Conservation (phyloP, 768 basidiomycete genomes). For the Tremella yokohamensis region DNA sequence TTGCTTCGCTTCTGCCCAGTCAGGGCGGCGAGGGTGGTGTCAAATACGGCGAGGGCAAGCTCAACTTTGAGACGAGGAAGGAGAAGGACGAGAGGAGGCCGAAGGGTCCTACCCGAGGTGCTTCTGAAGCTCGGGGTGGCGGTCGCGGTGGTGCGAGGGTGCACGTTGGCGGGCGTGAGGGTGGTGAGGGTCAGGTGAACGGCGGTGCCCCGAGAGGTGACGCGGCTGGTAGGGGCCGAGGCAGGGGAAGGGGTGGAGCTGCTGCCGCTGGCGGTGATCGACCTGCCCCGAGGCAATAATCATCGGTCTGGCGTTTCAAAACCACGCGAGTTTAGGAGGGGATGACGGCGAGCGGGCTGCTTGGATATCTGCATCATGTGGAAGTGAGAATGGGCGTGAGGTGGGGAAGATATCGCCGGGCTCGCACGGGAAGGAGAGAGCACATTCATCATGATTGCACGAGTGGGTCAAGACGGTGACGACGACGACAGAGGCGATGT, state of each 20-base stretch:
- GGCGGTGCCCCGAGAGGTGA: slow-evolving; percentile 17
- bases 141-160: slow-evolving; percentile 11
- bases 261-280: slow-evolving; percentile 11
- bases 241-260: slow-evolving; percentile 11
- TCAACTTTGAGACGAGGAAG: slow-evolving; percentile 83
- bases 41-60: slow-evolving; percentile 64
- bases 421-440: too few relatives aligned
- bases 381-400: neutral
- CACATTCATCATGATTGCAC: too few relatives aligned
- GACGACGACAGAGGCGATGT: too few relatives aligned
- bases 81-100: slow-evolving; percentile 72
- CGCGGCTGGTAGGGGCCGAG: slow-evolving; percentile 13
- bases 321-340: too few relatives aligned
- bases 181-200: slow-evolving; percentile 24
- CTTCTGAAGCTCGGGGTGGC: neutral
- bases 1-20: slow-evolving; percentile 61
- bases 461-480: too few relatives aligned
- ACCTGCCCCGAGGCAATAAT: neutral
- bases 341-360: too few relatives aligned
- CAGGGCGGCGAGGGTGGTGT: slow-evolving; percentile 90
- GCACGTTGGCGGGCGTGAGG: slow-evolving; percentile 7
- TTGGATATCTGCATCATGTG: neutral
- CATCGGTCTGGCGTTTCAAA: too few relatives aligned
- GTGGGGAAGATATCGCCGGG: neutral
- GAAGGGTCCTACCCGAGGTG: slow-evolving; percentile 8